phyloP scores from a whole-genome alignment of 176 grass and related monocot species.

The Ampelocalamus luodianensis region DNA sequence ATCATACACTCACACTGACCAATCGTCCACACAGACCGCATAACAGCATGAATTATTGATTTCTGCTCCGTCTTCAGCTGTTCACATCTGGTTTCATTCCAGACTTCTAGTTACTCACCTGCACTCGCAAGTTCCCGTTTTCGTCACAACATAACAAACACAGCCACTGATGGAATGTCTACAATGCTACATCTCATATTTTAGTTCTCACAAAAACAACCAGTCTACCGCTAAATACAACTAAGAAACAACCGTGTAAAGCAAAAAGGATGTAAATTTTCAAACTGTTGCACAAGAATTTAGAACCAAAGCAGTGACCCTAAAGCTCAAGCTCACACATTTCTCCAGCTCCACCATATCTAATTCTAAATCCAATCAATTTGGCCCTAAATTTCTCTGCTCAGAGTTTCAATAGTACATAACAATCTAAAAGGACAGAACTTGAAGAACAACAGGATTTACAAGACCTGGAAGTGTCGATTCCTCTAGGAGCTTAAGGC shows the following conservation, averaged over 20 bases:
- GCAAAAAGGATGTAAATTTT: not conserved
- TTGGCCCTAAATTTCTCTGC: not conserved
- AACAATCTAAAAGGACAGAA: not conserved
- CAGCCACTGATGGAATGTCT: not conserved
- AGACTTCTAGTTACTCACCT: too few species aligned
- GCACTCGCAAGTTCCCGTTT: not conserved
- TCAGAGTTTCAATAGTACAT: not conserved
- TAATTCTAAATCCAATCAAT: not conserved
- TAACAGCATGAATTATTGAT: not conserved
- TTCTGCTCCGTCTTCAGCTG: not conserved
- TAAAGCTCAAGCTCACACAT: not conserved
- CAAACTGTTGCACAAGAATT: not conserved
- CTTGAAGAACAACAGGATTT: not conserved
- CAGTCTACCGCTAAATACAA: not conserved
- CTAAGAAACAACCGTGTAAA: not conserved
- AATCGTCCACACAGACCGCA: not conserved
- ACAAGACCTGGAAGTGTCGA: constrained; percentile 74
- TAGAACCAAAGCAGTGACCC: not conserved
- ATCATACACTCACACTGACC: not conserved
- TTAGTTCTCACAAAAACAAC: not conserved
- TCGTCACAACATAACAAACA: not conserved
- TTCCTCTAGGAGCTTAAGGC: constrained; percentile 79
- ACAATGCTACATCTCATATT: not conserved
- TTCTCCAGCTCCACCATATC: not conserved
- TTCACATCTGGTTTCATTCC: not conserved